Base-by-base conservation (phyloP, 2,329 filamentous ascomycete genomes). In the Basipetospora chlamydospora region DNA sequence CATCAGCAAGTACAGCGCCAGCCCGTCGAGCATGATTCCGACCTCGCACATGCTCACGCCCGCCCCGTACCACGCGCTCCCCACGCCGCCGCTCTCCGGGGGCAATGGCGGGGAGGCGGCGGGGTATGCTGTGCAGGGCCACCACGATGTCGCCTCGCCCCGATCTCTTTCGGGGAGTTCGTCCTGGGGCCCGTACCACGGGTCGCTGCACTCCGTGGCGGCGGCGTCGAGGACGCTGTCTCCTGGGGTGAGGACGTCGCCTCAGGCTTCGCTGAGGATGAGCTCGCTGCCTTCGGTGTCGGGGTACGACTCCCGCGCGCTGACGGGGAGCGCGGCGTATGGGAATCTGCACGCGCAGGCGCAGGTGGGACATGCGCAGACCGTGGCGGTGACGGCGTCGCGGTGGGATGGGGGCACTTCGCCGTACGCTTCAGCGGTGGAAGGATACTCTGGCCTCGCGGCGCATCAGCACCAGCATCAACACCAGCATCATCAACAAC, bases 1-100 rank as follows among this genome's bases (percentile, higher is more conserved):
- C 51, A 93, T 98, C 54, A 79, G 84, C 50, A 98, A 98, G 80
- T 98, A 96, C 55, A 70, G 66, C 49, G 65, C 65, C n/a, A 66
- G 55, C 43, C 62, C 62, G 2, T 56, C 56, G 42, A 16, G 11
- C 16, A 15, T 35, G 26, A 15, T 7, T 29, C 32, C 20, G 25
- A 18, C 30, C 3, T 33, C 38, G 17, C 62, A 55, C 42, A 50
- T 67, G 45, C 51, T 65, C 43, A 57, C 57, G 1, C 56, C 63
- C 3, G 45, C 53, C 39, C 53, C 59, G 1, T 70, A 66, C 40
- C 56, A 58, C 2, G 49, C 60, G 6, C 49, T 67, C 12, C 63
- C 65, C 9, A 66, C 65, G n/a, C 64, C 66, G 1, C 62, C 65
- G 4, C 37, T 26, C 2, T 47, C 48, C 4, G 50, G 53, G 1